These are phyloP conservation scores for Amniculicola lignicola DNA, from an alignment of 495 filamentous ascomycete species.

Conservation along the genomic window DNA sequence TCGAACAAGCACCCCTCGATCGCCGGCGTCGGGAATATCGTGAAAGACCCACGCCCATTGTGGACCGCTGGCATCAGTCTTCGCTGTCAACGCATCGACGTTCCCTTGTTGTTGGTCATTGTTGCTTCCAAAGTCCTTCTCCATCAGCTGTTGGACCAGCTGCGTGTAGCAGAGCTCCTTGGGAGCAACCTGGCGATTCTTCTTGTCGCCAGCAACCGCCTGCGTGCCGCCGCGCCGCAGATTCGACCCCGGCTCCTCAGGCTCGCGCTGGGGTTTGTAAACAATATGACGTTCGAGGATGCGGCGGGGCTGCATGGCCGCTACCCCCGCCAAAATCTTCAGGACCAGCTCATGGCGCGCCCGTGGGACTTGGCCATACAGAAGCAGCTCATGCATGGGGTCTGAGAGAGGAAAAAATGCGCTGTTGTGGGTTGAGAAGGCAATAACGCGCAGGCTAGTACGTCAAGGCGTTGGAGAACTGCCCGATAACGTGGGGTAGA, in stretches of 20 bases:
- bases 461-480: conserved; percentile 2
- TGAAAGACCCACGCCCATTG: conserved; percentile 44
- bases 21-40: conserved; percentile 48
- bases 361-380: conserved; percentile 49
- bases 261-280: conserved; percentile 58
- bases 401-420: not conserved
- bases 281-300: conserved; percentile 60
- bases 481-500: conserved; percentile 21
- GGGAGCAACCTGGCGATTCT: conserved; percentile 22
- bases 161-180: conserved; percentile 46
- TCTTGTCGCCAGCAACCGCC: conserved; percentile 28
- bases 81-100: not conserved
- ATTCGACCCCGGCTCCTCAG: conserved; percentile 35
- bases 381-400: conserved; percentile 53
- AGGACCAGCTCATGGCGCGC: conserved; percentile 57
- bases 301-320: conserved; percentile 62
- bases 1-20: conserved; percentile 42
- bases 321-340: conserved; percentile 64
- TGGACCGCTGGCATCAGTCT: not conserved
- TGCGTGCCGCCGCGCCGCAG: conserved; percentile 39
- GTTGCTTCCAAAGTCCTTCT: conserved; percentile 36
- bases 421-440: not conserved
- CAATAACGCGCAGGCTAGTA: conserved; percentile 1
- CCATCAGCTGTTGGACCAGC: conserved; percentile 35
- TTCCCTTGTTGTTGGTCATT: not conserved